phyloP scores from a whole-genome alignment of 768 basidiomycete species.

The Naganishia antarctica region DNA sequence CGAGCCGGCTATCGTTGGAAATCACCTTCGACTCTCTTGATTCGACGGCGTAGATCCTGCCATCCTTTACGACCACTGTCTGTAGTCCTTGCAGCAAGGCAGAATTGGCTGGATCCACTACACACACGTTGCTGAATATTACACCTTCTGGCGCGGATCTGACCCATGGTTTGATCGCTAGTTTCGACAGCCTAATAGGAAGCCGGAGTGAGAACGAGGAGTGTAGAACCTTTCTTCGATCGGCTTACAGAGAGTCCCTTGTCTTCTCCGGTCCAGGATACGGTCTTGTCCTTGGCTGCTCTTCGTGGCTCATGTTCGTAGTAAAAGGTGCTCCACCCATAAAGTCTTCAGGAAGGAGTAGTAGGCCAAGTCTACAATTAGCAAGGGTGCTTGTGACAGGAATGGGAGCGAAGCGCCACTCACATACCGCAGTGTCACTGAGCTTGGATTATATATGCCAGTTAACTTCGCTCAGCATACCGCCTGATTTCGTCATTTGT shows the following conservation, averaged over 20 bases:
- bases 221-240: not conserved
- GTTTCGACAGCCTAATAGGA: slow-evolving; percentile 42
- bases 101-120: slow-evolving; percentile 48
- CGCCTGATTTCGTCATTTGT: too few species aligned
- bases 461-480: too few species aligned
- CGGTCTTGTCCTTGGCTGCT: not conserved
- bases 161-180: slow-evolving; percentile 54
- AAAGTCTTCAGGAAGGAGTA: not conserved
- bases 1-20: slow-evolving; percentile 19
- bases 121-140: slow-evolving; percentile 47
- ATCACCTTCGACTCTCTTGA: slow-evolving; percentile 19
- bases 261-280: slow-evolving; percentile 22
- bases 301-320: not conserved
- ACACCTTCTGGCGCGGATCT: slow-evolving; percentile 34
- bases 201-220: not conserved
- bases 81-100: slow-evolving; percentile 39
- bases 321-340: slow-evolving; percentile 7
- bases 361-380: too few species aligned
- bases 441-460: too few species aligned
- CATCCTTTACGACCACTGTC: slow-evolving; percentile 43
- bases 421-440: too few species aligned
- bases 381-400: too few species aligned
- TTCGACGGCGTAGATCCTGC: slow-evolving; percentile 40
- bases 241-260: slow-evolving; percentile 26
- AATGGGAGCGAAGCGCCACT: too few species aligned